Base-by-base conservation (phyloP, 257 asterid species). In the Ajuga chamaepitys region DNA sequence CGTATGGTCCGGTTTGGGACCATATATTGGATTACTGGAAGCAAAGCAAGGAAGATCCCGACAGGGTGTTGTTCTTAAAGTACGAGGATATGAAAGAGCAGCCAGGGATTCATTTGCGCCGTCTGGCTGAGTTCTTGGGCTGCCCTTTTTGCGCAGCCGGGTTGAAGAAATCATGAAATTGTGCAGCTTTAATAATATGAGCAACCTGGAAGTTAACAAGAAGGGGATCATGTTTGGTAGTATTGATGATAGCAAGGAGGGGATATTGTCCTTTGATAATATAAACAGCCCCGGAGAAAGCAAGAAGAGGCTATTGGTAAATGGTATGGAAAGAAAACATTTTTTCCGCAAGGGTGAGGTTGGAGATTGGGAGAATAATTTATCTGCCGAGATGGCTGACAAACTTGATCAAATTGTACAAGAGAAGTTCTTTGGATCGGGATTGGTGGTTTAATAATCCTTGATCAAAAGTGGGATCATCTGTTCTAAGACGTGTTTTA, bases 1-100 rank as follows among this genome's bases (percentile, higher is more conserved):
- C 35, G 3, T 52, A 26, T 16, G 80, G 80, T 16, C 80, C 80
- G 7, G 52, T 58, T 26, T 75, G 80, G 80, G 71, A 75, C 18
- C 77, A 71, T 52, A 66, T 65, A 3, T 51, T 70, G 4, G 76
- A 58, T 6, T 75, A 70, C 14, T 75, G 80, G 76, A 76, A 61
- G 9, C 67, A 60, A 25, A 71, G 71, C 44, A 55, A 38, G 45
- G 58, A 30, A n/a, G 41, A 63, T 42, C 30, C 73, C 2, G 63
- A 66, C 18, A 76, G 47, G 58, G 10, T 76, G 1, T 9, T 66
- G 2, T 76, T 76, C 41, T 8, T 76, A 59, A 71, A 55, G 35
- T 71, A 18, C 6, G 81, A 76, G 47, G 78, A 72, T 14, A 40
- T 77, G 52, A 77, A 72, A 12, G 66, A 48, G 7, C 26, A 68